Conservation (phyloP, 192 early-diverging fungal genomes). For the Backusella liffmaniae region DNA sequence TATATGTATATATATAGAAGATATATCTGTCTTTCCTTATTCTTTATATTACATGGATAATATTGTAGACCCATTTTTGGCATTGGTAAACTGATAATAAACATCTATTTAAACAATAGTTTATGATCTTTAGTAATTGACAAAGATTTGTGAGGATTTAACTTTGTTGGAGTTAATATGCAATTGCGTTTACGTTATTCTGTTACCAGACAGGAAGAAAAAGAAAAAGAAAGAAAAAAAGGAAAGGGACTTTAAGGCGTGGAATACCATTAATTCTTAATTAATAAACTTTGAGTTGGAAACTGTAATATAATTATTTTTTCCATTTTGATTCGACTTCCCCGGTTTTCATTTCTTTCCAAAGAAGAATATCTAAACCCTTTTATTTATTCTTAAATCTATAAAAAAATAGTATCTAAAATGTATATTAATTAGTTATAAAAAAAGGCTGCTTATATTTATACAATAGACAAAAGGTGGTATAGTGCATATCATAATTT, state of each 20-base stretch:
- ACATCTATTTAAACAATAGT: neutral
- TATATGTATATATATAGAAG: neutral
- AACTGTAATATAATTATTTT: neutral
- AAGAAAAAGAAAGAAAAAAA: neutral
- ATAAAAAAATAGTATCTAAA: neutral
- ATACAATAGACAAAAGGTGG: neutral
- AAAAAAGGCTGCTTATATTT: neutral
- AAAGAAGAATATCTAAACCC: neutral
- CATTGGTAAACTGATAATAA: too few species aligned
- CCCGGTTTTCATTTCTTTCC: neutral
- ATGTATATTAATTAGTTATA: constrained; percentile 3
- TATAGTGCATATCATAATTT: constrained; percentile 8
- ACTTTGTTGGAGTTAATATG: neutral
- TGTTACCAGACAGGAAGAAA: neutral
- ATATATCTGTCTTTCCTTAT: neutral
- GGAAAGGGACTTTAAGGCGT: neutral
- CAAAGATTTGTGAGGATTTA: neutral
- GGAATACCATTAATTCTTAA: neutral
- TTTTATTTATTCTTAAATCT: neutral
- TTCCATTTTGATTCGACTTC: neutral
- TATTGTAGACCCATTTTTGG: neutral
- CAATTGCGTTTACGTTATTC: neutral
- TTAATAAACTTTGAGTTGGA: neutral
- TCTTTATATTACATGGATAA: neutral
- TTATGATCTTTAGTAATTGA: neutral